Evolutionary conservation across 805 yeast species (phyloP).

Genomic region (Ascoidea rubescens): DNA sequence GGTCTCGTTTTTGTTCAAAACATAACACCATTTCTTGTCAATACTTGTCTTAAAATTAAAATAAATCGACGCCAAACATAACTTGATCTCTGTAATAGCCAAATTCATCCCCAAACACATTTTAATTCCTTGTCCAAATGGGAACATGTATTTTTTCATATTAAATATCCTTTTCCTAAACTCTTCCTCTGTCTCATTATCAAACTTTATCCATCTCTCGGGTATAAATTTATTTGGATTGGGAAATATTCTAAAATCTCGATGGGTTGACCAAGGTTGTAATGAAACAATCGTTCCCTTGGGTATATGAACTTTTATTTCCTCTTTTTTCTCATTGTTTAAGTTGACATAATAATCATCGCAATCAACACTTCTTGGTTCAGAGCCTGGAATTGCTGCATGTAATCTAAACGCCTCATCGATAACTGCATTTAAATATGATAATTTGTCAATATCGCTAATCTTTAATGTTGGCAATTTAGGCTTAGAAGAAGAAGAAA

Average conservation of each 20-base stretch:
- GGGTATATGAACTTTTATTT: conserved; percentile 36
- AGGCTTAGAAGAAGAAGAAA: conserved; percentile 11
- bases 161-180: conserved; percentile 22
- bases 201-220: conserved; percentile 42
- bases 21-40: conserved; percentile 29
- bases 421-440: conserved; percentile 45
- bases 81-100: conserved; percentile 52
- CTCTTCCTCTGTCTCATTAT: conserved; percentile 20
- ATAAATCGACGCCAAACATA: conserved; percentile 38
- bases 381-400: conserved; percentile 63
- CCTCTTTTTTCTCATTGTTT: conserved; percentile 23
- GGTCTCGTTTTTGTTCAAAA: conserved; percentile 13
- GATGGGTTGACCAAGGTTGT: conserved; percentile 55
- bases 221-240: conserved; percentile 33
- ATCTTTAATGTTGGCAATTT: conserved; percentile 10
- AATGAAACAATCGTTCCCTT: conserved; percentile 41
- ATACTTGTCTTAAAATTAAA: conserved; percentile 29
- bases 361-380: conserved; percentile 39
- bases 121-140: conserved; percentile 60
- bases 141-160: conserved; percentile 44
- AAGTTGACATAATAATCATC: conserved; percentile 8
- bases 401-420: conserved; percentile 49
- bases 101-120: conserved; percentile 66
- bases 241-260: conserved; percentile 34
- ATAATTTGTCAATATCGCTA: conserved; percentile 33